These are phyloP conservation scores for Oryza glaberrima DNA, from an alignment of 176 grass and related monocot genomes.

Conservation along the genomic window DNA sequence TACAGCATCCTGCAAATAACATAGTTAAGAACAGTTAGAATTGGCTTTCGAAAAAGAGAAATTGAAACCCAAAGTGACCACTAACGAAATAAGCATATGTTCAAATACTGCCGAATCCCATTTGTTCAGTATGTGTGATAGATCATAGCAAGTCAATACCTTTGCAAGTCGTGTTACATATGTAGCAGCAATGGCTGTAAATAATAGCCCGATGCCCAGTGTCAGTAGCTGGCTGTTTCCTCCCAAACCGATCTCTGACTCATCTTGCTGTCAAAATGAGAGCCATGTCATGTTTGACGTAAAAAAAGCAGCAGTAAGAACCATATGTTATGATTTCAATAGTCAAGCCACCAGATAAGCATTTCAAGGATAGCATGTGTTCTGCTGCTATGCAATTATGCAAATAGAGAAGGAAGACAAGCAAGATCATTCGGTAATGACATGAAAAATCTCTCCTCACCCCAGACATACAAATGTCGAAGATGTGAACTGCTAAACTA, in stretches of 20 bases:
- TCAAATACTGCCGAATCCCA: background rate
- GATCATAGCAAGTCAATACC: slow-evolving; percentile 43
- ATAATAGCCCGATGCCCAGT: slow-evolving; percentile 73
- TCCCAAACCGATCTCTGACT: slow-evolving; percentile 80
- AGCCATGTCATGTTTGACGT: background rate
- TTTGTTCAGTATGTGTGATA: background rate
- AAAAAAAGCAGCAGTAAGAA: background rate
- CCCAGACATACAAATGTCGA: background rate
- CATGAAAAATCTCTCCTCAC: background rate
- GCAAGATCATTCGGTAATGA: background rate
- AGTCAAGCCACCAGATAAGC: background rate
- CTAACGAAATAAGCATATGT: background rate
- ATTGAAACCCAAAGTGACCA: background rate
- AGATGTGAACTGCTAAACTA: background rate
- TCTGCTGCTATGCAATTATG: background rate
- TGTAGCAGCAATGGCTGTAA: slow-evolving; percentile 83
- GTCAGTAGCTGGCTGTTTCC: slow-evolving; percentile 81
- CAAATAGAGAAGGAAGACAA: slow-evolving; percentile 1
- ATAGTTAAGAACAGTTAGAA: background rate
- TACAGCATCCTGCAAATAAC: slow-evolving; percentile 83
- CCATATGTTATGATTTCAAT: slow-evolving; percentile 6
- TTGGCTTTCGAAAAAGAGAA: background rate
- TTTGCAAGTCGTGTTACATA: slow-evolving; percentile 94
- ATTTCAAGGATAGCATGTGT: background rate
- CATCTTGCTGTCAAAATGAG: slow-evolving; percentile 82